These are phyloP conservation scores for Thelephora ganbajun DNA, from an alignment of 768 basidiomycete genomes.

Conservation along the genomic window DNA sequence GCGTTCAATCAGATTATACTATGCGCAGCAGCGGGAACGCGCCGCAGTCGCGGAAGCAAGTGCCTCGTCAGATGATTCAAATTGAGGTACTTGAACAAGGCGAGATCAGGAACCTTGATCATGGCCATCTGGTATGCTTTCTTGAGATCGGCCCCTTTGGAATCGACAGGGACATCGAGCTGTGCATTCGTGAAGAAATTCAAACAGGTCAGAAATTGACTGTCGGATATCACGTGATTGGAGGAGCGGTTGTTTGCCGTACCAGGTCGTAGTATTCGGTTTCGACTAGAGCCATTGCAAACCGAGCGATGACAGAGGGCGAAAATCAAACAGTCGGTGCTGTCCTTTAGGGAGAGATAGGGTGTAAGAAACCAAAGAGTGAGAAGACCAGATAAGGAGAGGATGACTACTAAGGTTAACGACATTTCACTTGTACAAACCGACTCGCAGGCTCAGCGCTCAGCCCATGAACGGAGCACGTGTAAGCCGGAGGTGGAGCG, in stretches of 20 bases:
- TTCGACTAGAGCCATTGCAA: constrained; percentile 70
- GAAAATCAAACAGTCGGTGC: constrained; percentile 1
- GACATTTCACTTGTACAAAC: no score
- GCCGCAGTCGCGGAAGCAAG: constrained; percentile 1
- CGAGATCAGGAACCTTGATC: constrained; percentile 52
- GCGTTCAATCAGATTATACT: constrained; percentile 97
- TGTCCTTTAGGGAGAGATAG: constrained; percentile 4
- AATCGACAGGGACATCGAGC: constrained; percentile 63
- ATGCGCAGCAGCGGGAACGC: neutral
- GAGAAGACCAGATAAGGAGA: no score
- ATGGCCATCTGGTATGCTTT: constrained; percentile 92
- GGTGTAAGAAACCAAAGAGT: neutral
- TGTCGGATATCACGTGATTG: neutral
- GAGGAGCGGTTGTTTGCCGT: constrained; percentile 18
- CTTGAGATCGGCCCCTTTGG: constrained; percentile 71
- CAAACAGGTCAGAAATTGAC: constrained; percentile 2
- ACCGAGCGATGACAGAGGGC: neutral
- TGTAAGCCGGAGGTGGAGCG: no score
- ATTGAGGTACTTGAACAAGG: neutral
- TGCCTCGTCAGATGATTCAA: neutral
- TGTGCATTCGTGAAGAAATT: constrained; percentile 16
- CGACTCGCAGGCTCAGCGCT: no score
- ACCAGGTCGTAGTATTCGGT: constrained; percentile 85
- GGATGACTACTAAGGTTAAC: no score
- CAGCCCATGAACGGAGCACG: no score